phyloP scores from a whole-genome alignment of 441 rosid species.

The Lepidium campestre region DNA sequence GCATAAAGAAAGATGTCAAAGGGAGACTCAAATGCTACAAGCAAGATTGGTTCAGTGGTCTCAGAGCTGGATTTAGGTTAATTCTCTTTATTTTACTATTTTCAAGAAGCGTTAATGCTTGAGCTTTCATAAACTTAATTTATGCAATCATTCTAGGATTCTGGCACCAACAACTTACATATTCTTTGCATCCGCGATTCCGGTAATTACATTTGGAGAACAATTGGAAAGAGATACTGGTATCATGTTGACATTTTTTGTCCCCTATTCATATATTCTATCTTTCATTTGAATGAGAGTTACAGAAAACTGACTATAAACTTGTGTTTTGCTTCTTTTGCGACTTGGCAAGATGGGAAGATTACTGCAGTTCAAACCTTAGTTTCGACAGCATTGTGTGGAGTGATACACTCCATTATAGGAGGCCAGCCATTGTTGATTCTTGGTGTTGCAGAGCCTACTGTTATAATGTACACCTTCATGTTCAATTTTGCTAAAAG shows the following conservation, averaged over 20 bases:
- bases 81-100: neutral
- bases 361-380: conserved; percentile 62
- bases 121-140: neutral
- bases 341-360: conserved; percentile 43
- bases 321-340: conserved; percentile 15
- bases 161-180: conserved; percentile 72
- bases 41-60: conserved; percentile 64
- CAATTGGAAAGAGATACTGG: conserved; percentile 71
- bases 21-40: conserved; percentile 58
- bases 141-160: conserved; percentile 34
- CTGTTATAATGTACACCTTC: conserved; percentile 75
- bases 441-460: conserved; percentile 78
- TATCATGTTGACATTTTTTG: neutral
- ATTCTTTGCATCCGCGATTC: conserved; percentile 72
- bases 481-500: conserved; percentile 64
- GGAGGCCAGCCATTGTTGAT: conserved; percentile 73
- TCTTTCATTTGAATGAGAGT: neutral
- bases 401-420: conserved; percentile 53
- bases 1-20: conserved; percentile 53
- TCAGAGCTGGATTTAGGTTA: conserved; percentile 58
- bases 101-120: neutral
- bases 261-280: neutral
- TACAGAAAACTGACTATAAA: neutral
- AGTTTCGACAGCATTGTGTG: conserved; percentile 68
- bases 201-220: conserved; percentile 69